Base-by-base conservation (phyloP, 352 stramenopile species). In the Pythium rhizo-oryzae region DNA sequence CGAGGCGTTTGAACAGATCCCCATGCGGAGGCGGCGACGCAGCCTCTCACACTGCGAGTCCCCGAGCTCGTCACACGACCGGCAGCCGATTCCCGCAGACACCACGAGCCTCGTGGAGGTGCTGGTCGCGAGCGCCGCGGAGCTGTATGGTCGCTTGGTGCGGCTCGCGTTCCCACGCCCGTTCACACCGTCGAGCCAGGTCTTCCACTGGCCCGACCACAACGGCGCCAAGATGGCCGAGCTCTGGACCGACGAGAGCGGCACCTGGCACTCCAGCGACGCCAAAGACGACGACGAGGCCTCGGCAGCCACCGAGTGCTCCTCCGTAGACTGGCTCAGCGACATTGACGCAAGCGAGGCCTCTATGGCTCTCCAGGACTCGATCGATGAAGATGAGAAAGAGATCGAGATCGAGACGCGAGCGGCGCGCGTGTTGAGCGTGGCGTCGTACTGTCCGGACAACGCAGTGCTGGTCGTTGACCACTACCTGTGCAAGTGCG, bases 401-500 rank as follows among this genome's bases (percentile, higher is more conserved):
- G 25, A 37, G 6, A 49, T 25, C 49, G n/a, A 62, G 25, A 44
- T 50, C 9, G 59, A 56, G 30, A 57, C 52, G 2, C 30, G 59
- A 1, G 52, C 62, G 0, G 33, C 60, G 19, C 64, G 63, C 1
- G 24, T 74, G 8, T 46, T 74, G 1, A 56, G 49, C 19, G 43
- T 71, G 44, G 62, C 69, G 7, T 71, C 69, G 16, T 59, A 44
- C n/a, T 64, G 50, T 24, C 46, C 57, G 1, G 33, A 65, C 4
- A 58, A 65, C 13, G 15, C 15, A 3, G 5, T 55, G 8, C 52
- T 69, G 2, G 60, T 50, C 16, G 46, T 71, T 0, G 58, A 69
- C 1, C 50, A 76, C 11, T 73, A 76, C 30, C 30, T 76, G 15
- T 73, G 65, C 51, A 55, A 58, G 24, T 76, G 70, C 19, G 70